Conservation (phyloP, 2,329 filamentous ascomycete species). For the Orbilia javanica region DNA sequence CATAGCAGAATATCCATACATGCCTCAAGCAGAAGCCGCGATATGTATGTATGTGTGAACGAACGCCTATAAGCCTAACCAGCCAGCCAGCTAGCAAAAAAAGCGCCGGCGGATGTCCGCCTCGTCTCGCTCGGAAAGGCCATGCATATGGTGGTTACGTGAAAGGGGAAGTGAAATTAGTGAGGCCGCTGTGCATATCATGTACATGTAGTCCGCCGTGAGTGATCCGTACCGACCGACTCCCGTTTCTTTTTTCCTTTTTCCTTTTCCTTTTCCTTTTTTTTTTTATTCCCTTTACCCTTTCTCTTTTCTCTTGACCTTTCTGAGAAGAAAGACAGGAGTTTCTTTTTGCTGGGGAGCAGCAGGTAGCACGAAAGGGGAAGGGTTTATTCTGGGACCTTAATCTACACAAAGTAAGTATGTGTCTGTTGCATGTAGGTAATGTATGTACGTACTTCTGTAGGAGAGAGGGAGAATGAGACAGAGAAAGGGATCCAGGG, state of each 20-base stretch:
- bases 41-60: too few relatives aligned
- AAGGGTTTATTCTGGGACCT: slow-evolving; percentile 46
- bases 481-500: slow-evolving; percentile 35
- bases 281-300: neutral
- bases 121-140: slow-evolving; percentile 42
- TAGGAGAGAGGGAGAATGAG: slow-evolving; percentile 3
- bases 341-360: neutral
- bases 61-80: slow-evolving; percentile 4
- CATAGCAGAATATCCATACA: neutral
- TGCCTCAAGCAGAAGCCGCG: neutral
- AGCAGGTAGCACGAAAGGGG: slow-evolving; percentile 44
- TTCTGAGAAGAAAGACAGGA: neutral
- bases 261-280: neutral
- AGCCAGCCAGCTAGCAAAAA: neutral
- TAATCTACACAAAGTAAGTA: slow-evolving; percentile 5
- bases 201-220: slow-evolving; percentile 17
- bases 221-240: slow-evolving; percentile 36
- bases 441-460: too few relatives aligned
- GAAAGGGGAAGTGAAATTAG: slow-evolving; percentile 32
- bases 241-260: slow-evolving; percentile 18
- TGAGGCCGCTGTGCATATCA: slow-evolving; percentile 40
- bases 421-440: neutral
- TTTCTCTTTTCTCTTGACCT: neutral
- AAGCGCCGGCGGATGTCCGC: slow-evolving; percentile 14
- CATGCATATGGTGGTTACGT: slow-evolving; percentile 22